phyloP scores from a whole-genome alignment of 148 eudicot species.

The Selenicereus undatus region DNA sequence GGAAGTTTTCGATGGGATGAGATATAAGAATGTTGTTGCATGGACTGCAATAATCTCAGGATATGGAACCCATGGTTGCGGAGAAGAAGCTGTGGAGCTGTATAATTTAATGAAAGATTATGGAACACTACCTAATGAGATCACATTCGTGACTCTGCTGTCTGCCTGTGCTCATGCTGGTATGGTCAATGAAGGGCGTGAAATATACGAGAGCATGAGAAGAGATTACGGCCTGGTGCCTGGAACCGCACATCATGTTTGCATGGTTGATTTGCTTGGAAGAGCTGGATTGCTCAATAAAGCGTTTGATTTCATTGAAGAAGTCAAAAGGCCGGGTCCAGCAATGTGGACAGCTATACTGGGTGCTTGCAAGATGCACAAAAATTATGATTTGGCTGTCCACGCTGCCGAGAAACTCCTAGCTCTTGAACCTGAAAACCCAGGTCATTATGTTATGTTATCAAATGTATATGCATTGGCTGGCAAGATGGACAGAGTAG shows the following conservation, averaged over 20 bases:
- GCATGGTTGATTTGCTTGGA: slow-evolving; percentile 64
- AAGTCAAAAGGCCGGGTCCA: slow-evolving; percentile 34
- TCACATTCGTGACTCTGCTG: slow-evolving; percentile 49
- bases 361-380: slow-evolving; percentile 67
- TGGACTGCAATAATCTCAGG: slow-evolving; percentile 62
- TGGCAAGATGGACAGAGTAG: slow-evolving; percentile 57
- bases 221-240: slow-evolving; percentile 36
- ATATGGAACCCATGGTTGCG: slow-evolving; percentile 48
- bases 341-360: slow-evolving; percentile 61
- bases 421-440: slow-evolving; percentile 45
- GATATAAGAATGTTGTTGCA: slow-evolving; percentile 37
- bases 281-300: slow-evolving; percentile 56
- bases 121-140: slow-evolving; percentile 40
- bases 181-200: slow-evolving; percentile 48
- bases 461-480: slow-evolving; percentile 57
- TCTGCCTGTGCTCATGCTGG: slow-evolving; percentile 66
- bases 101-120: slow-evolving; percentile 38
- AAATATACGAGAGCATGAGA: slow-evolving; percentile 35
- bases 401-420: slow-evolving; percentile 54
- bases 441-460: slow-evolving; percentile 52
- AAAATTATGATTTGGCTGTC: slow-evolving; percentile 42
- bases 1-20: slow-evolving; percentile 45
- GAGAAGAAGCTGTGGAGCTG: slow-evolving; percentile 50
- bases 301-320: slow-evolving; percentile 34
- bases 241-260: slow-evolving; percentile 52